These are phyloP conservation scores for Tagetes patula DNA, from an alignment of 129 eudicot species.

Conservation along the genomic window DNA sequence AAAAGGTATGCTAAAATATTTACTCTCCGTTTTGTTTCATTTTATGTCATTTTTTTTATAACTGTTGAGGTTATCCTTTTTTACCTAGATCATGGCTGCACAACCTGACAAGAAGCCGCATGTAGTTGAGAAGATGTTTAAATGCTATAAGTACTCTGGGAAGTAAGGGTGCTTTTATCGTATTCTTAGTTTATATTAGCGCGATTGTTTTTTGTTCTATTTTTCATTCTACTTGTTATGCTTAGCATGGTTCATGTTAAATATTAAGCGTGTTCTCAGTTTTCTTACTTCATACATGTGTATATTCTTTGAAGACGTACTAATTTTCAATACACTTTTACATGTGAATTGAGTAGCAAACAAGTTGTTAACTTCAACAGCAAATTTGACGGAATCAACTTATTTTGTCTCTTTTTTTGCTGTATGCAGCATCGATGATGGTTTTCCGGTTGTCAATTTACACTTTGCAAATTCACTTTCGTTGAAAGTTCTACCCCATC, in stretches of 20 bases:
- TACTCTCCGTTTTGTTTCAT: not conserved
- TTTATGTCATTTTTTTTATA: not conserved
- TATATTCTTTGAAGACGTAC: not conserved
- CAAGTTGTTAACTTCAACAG: not conserved
- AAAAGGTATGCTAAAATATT: slow-evolving; percentile 41
- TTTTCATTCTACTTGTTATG: not conserved
- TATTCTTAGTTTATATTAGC: not conserved
- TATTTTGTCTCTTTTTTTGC: slow-evolving; percentile 5
- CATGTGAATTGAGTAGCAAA: slow-evolving; percentile 15
- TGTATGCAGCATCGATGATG: slow-evolving; percentile 76
- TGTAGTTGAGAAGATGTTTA: slow-evolving; percentile 60
- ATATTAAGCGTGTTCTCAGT: not conserved
- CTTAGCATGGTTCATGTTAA: not conserved
- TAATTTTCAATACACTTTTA: not conserved
- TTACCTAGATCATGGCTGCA: slow-evolving; percentile 57
- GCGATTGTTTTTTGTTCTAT: not conserved
- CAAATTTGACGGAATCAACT: slow-evolving; percentile 3
- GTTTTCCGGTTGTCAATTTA: slow-evolving; percentile 70
- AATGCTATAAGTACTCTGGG: slow-evolving; percentile 58
- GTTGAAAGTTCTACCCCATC: slow-evolving; percentile 62
- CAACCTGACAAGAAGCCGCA: slow-evolving; percentile 57
- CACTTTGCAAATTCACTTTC: slow-evolving; percentile 59
- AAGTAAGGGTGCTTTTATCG: slow-evolving; percentile 47
- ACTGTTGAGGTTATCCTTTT: slow-evolving; percentile 21
- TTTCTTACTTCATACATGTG: not conserved